Base-by-base conservation (phyloP, 352 stramenopile species). In the Phytophthora hybrid region DNA sequence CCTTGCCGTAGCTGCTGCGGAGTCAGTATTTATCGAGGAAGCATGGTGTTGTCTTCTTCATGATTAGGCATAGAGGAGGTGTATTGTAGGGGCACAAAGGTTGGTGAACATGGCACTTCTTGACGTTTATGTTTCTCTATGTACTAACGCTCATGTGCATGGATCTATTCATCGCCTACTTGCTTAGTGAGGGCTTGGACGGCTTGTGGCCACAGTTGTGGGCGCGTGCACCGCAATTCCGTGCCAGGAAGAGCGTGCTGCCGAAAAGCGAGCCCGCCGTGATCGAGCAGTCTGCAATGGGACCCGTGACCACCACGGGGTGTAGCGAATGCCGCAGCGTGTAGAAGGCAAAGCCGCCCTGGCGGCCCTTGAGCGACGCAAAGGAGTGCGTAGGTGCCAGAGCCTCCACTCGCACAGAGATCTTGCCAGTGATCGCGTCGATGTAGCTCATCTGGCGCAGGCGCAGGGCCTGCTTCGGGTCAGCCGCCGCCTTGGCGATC, bases 301-400 rank as follows among this genome's bases (percentile, higher is more conserved):
- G 86, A 11, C 89, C 87, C n/a, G 84, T 91, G 63, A 96, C 85
- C 39, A 94, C 86, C 14, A 96, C 84, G 3, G 89, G 89, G 68
- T 94, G 81, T 39, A 80, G 77, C 9, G 87, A 80, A 78, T 96
- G 89, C 34, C 89, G 85, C 53, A 74, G 63, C 49, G 89, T 96
- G 83, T 94, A 90, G 71, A 94, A 93, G 54, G 87, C 86, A 60
- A 96, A 91, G 53, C 78, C 89, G 53, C 87, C 86, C 61, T 96
- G 89, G 54, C 77, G 76, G n/a, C 82, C 76, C 69, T 91, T 78
- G 49, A 96, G 82, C 54, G 82, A 71, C 16, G 86, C 79, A 58
- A 96, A 91, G 19, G 83, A 76, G 61, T 94, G 87, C 53, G 77
- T 69, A 1, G 58, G 54, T 0, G 66, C 34, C 29, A 93, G 59